Evolutionary conservation across 148 eudicot species (phyloP), one percentile per base, ranked within the genome.

Genomic region (Suaeda aralocaspica): DNA sequence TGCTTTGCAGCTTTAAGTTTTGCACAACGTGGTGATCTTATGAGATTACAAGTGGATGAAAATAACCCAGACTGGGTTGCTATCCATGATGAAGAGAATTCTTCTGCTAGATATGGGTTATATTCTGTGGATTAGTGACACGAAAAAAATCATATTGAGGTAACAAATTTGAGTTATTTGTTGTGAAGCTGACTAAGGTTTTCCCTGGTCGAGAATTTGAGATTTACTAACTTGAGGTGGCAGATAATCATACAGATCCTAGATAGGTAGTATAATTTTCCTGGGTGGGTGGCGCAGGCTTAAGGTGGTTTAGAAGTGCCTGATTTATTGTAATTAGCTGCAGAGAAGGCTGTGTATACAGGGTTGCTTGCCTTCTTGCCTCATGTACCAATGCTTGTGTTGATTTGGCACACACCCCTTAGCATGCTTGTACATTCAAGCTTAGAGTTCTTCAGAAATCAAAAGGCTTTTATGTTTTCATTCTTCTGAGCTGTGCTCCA

Each of bases 1-100:
- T 56, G 98, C 97, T 58, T 77, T 94, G 81, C 98, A 94, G 81
- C 97, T 94, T 46, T 94, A 74, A 73, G 18, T 30, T 52, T 18
- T 60, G 25, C 28, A 0, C 19, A 28, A 6, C 58, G 39, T 28
- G 30, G 39, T 28, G 60, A 72, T 62, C n/a, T 10, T 68, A 1
- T 68, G n/a, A 3, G 49, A 33, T 14, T 30, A 44, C 19, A 30
- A 36, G 21, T 25, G 28, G 56, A 19, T 61, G 6, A 12, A 25
- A 50, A 18, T 39, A 9, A 64, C 50, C 70, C 69, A 34, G 21
- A 34, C 34, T 49, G 53, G 15, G 68, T 30, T 9, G 0, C 11
- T 16, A 7, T 30, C 56, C 44, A 55, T 64, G 22, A 56, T 24
- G 36, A 65, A 39, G 61, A 69, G 64, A 44, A 64, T 70, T n/a